Evolutionary conservation across 176 grass and related monocot genomes (phyloP).

Genomic region (Carex kokanica): DNA sequence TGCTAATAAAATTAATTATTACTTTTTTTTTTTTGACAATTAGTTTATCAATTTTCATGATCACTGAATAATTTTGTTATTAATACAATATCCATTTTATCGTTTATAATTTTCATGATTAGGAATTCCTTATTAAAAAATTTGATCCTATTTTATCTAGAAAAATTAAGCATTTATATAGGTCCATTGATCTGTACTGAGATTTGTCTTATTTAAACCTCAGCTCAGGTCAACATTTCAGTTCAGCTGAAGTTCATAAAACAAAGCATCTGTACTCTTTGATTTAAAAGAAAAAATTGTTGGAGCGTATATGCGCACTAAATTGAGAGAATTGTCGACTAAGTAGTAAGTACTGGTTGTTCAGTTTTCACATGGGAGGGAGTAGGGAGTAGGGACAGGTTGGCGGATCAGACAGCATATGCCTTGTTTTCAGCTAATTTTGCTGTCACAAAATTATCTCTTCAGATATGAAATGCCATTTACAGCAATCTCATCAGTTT

Average conservation of each 20-base stretch:
- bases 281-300: background rate
- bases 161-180: too few species aligned
- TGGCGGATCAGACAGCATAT: conserved; percentile 1
- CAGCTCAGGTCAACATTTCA: background rate
- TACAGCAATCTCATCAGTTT: background rate
- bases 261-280: background rate
- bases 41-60: too few species aligned
- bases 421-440: background rate
- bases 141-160: too few species aligned
- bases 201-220: background rate
- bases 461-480: background rate
- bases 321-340: background rate
- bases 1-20: too few species aligned
- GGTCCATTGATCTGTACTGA: too few species aligned
- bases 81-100: too few species aligned
- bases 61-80: too few species aligned
- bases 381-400: background rate
- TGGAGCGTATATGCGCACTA: background rate
- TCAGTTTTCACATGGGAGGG: background rate
- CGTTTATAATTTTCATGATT: too few species aligned
- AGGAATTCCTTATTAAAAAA: too few species aligned
- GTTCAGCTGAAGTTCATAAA: background rate
- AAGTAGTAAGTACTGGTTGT: background rate
- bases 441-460: background rate
- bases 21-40: too few species aligned